phyloP scores from a whole-genome alignment of 2,329 filamentous ascomycete species.

The Pestalotiopsis sp. region DNA sequence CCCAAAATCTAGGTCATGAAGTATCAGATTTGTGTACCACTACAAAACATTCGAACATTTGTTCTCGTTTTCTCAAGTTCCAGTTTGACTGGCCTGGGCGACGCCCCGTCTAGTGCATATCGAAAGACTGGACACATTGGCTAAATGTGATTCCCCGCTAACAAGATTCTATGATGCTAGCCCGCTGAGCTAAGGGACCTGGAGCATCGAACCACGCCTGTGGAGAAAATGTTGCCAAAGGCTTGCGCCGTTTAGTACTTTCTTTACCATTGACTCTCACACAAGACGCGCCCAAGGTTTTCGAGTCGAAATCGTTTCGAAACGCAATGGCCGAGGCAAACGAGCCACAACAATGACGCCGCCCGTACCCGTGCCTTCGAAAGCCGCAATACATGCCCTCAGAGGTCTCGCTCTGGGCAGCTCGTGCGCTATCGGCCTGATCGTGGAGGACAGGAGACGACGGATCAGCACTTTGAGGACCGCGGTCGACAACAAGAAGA shows the following conservation, averaged over 20 bases:
- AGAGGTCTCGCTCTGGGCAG: constrained; percentile 59
- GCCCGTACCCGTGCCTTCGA: constrained; percentile 53
- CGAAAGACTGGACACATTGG: neutral
- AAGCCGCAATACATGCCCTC: constrained; percentile 57
- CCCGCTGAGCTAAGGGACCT: neutral
- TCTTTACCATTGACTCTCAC: constrained; percentile 1
- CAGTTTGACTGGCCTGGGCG: neutral
- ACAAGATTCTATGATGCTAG: neutral
- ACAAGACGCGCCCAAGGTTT: neutral
- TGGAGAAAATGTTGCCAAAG: neutral
- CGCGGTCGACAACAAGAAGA: constrained; percentile 55
- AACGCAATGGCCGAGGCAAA: constrained; percentile 20
- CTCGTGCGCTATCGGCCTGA: constrained; percentile 56
- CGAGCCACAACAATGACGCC: constrained; percentile 41
- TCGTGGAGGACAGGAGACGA: constrained; percentile 60
- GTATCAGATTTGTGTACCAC: too few species aligned
- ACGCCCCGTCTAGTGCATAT: neutral
- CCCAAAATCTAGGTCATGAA: neutral
- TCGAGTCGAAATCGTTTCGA: neutral
- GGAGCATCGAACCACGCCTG: constrained; percentile 9
- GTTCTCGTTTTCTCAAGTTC: neutral
- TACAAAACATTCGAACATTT: too few species aligned
- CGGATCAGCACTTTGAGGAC: constrained; percentile 53
- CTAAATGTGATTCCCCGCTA: neutral
- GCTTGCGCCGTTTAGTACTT: neutral